A percentile compares a stretch with the other conserved stretches of the same genome.
Conservation (phyloP, 495 filamentous ascomycete species). For the Aspergillus saccharolyticus region DNA sequence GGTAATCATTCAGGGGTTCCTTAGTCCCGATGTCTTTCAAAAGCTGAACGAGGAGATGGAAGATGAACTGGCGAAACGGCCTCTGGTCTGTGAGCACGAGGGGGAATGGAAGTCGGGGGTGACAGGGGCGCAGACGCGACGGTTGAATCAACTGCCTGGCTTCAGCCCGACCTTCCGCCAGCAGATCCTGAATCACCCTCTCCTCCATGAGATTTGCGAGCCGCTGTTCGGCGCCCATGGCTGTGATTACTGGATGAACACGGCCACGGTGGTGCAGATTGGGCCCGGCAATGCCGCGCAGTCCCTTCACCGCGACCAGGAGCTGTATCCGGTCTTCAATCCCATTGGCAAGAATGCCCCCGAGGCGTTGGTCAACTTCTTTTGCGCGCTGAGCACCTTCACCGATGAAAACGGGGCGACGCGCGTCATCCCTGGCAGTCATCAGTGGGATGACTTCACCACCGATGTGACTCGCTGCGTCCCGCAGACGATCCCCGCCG, state of each 20-base stretch:
- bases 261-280: conserved; percentile 13
- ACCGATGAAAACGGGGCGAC: conserved; percentile 37
- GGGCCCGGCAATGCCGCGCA: conserved; percentile 13
- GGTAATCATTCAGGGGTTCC: neutral
- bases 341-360: conserved; percentile 5
- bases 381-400: conserved; percentile 25
- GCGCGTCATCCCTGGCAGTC: conserved; percentile 34
- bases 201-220: neutral
- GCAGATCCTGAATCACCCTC: neutral
- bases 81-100: no score
- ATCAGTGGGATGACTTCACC: conserved; percentile 23
- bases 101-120: neutral
- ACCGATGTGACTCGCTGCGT: neutral
- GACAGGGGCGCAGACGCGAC: neutral
- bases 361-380: conserved; percentile 18
- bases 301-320: conserved; percentile 14
- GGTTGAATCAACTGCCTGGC: neutral
- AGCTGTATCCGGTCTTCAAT: conserved; percentile 8
- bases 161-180: neutral
- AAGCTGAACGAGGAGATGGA: neutral
- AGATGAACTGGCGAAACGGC: no score
- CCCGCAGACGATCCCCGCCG: neutral
- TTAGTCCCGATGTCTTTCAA: neutral
- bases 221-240: neutral
- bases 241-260: conserved; percentile 13